Percentiles rank a stretch among this genome's conserved stretches.
These are phyloP conservation scores for Fusarium pseudonygamai DNA, from an alignment of 2,329 filamentous ascomycete genomes.

Conservation along the genomic window DNA sequence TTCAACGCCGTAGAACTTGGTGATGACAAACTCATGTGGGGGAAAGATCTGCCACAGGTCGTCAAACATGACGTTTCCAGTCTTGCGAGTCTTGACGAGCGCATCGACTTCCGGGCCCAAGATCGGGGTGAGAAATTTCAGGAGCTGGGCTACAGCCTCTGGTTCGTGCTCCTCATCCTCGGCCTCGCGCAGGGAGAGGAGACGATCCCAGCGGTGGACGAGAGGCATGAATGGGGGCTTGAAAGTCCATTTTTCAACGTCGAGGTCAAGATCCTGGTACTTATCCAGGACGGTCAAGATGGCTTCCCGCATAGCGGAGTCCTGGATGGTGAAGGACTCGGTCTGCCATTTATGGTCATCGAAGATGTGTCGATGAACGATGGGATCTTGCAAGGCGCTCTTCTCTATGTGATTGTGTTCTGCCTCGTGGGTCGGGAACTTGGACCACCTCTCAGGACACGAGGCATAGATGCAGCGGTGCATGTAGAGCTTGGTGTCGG, in stretches of 20 bases:
- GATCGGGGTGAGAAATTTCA: conserved; percentile 46
- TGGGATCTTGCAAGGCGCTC: neutral
- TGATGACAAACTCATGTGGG: conserved; percentile 45
- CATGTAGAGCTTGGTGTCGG: conserved; percentile 1
- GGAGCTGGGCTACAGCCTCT: conserved; percentile 17
- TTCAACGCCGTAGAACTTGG: conserved; percentile 48
- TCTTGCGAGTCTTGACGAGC: conserved; percentile 39
- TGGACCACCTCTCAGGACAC: conserved; percentile 4
- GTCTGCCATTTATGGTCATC: conserved; percentile 1
- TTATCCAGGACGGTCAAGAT: neutral
- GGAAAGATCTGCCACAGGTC: conserved; percentile 51
- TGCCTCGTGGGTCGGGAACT: neutral
- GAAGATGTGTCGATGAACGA: conserved; percentile 5
- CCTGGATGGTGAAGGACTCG: conserved; percentile 13
- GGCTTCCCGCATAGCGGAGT: neutral
- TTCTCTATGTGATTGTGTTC: neutral
- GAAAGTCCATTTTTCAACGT: conserved; percentile 20
- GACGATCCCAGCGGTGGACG: conserved; percentile 18
- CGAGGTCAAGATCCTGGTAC: conserved; percentile 20
- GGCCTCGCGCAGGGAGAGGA: neutral
- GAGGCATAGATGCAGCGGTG: neutral
- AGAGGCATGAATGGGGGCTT: conserved; percentile 8
- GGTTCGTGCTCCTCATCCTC: neutral
- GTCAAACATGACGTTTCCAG: conserved; percentile 45
- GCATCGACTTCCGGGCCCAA: conserved; percentile 41